Evolutionary conservation across 495 filamentous ascomycete genomes (phyloP), one percentile per base, ranked within the genome.

Genomic region (Aspergillus ellipticus): DNA sequence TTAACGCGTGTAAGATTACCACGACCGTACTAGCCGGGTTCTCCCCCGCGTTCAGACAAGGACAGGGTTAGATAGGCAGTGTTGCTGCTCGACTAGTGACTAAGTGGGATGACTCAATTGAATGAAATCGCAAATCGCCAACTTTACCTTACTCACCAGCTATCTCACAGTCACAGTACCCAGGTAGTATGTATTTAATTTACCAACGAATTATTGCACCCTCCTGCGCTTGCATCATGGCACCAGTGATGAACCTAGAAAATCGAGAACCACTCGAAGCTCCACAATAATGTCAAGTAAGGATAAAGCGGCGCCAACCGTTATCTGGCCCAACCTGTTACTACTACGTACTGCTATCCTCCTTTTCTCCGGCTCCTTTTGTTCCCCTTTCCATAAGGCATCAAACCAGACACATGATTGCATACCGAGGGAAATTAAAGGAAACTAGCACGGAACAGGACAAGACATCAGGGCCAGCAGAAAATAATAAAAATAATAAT

Each of bases 41-140:
- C 45, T 19, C 13, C 55, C 57, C 57, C 57, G 57, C 57, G 51
- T 59, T 55, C 29, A 54, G 43, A 22, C n/a, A 16, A 48, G 45
- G 17, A 21, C 17, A 45, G 45, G 45, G 22, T 22, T 45, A 19
- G 21, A 20, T 45, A 3, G 17, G 4, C 7, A 21, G 9, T 22
- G 10, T 17, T 13, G 37, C 31, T 13, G 41, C 41, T 19, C 41
- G 8, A n/a, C 41, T 11, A 19, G 16, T 22, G 2, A 19, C 41
- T 19, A 19, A 19, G 19, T n/a, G 24, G 37, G 35, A 43, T 53
- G 37, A 53, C 50, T 53, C 50, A 53, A 28, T n/a, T n/a, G n/a
- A n/a, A n/a, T n/a, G n/a, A n/a, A n/a, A n/a, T 53, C 37, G 39
- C 15, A 28, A 37, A 15, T 28, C 20, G 9, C 17, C 11, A 24